These are phyloP conservation scores for Naematelia encephala DNA, from an alignment of 768 basidiomycete genomes.

Conservation along the genomic window DNA sequence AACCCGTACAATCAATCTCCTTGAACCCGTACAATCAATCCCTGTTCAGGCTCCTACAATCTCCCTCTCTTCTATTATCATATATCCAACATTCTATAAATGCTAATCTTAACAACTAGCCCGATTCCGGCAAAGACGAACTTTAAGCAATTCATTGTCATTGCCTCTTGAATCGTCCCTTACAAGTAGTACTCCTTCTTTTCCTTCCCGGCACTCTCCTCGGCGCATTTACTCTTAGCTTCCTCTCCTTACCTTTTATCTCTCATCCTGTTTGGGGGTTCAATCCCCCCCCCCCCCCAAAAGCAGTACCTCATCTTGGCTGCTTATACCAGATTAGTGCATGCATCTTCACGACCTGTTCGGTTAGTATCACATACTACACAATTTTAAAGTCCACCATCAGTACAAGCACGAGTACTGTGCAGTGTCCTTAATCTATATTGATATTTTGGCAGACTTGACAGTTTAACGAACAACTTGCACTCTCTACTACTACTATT, in stretches of 20 bases:
- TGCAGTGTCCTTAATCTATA: too few species aligned
- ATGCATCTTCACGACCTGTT: not conserved
- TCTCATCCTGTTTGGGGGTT: not conserved
- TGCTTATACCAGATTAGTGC: not conserved
- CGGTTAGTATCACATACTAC: not conserved
- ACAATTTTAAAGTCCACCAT: too few species aligned
- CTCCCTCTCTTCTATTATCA: not conserved
- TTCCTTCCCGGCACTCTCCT: not conserved
- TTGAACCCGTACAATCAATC: not conserved
- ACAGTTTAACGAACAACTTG: too few species aligned
- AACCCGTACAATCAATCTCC: too few species aligned
- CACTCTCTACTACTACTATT: too few species aligned
- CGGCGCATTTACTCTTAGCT: not conserved
- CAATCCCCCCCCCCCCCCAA: not conserved
- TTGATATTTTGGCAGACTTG: too few species aligned
- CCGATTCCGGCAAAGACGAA: constrained; percentile 46
- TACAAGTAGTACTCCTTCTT: too few species aligned
- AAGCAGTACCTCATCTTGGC: not conserved
- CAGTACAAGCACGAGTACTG: too few species aligned
- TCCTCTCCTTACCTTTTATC: not conserved
- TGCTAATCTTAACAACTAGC: constrained; percentile 20
- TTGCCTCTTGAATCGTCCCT: too few species aligned
- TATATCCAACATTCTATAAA: not conserved
- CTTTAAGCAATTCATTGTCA: constrained; percentile 26
- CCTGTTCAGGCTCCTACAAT: not conserved